These are phyloP conservation scores for Didymella pomorum DNA, from an alignment of 2,329 filamentous ascomycete species.

Conservation along the genomic window DNA sequence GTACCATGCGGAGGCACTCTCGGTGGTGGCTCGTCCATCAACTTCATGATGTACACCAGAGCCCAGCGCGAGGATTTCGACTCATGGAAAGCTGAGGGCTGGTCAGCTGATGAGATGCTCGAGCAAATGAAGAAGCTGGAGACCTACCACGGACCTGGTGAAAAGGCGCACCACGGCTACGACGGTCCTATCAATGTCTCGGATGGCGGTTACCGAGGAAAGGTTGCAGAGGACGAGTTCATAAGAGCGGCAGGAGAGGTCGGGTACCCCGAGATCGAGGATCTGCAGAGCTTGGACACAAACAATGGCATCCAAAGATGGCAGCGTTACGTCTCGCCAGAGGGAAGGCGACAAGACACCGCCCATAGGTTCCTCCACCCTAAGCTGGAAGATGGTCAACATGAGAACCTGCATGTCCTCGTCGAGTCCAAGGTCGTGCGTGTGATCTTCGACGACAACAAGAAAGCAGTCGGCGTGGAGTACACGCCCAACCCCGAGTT, in stretches of 20 bases:
- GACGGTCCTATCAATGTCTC: conserved; percentile 66
- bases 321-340: conserved; percentile 59
- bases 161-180: conserved; percentile 59
- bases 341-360: conserved; percentile 66
- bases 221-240: conserved; percentile 57
- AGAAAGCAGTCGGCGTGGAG: conserved; percentile 67
- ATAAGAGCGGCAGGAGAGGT: conserved; percentile 58
- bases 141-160: conserved; percentile 62
- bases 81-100: conserved; percentile 62
- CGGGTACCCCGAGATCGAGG: conserved; percentile 62
- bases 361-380: conserved; percentile 65
- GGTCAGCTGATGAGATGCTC: conserved; percentile 61
- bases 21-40: conserved; percentile 64
- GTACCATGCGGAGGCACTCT: conserved; percentile 61
- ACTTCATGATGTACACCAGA: conserved; percentile 56
- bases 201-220: conserved; percentile 57
- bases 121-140: conserved; percentile 66
- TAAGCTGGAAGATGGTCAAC: conserved; percentile 57
- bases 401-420: conserved; percentile 68
- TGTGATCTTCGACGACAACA: conserved; percentile 62
- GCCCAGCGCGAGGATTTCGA: conserved; percentile 60
- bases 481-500: conserved; percentile 60
- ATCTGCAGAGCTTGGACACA: conserved; percentile 61
- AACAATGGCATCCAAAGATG: conserved; percentile 56
- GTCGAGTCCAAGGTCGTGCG: conserved; percentile 64